phyloP scores from a whole-genome alignment of 2,329 filamentous ascomycete species.

The Thielaviopsis ethacetica region DNA sequence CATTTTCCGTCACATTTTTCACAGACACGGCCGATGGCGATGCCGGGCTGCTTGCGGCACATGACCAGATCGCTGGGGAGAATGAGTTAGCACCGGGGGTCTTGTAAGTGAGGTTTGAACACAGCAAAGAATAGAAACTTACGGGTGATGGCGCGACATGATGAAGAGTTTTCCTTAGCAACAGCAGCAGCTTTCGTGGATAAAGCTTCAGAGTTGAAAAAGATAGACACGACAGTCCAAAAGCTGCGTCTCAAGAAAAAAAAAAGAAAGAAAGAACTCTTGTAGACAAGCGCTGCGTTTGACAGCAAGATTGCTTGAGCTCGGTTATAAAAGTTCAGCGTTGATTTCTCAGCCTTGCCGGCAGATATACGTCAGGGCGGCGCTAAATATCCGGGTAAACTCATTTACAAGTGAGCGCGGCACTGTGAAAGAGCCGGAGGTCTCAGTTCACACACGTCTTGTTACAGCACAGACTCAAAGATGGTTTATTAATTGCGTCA shows the following conservation, averaged over 20 bases:
- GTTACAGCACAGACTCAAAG: too few relatives aligned
- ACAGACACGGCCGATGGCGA: constrained; percentile 95
- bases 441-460: background rate
- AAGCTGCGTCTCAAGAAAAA: background rate
- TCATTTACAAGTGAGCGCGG: background rate
- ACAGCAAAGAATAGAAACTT: constrained; percentile 22
- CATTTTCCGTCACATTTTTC: constrained; percentile 99
- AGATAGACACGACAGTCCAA: too few relatives aligned
- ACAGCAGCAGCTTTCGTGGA: background rate
- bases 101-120: too few relatives aligned
- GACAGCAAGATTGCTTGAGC: background rate
- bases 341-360: constrained; percentile 7
- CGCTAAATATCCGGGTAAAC: constrained; percentile 4
- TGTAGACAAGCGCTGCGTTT: background rate
- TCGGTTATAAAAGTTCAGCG: too few relatives aligned
- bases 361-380: background rate
- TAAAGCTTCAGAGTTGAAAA: background rate
- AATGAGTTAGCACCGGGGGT: background rate
- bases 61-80: constrained; percentile 73
- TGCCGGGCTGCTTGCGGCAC: constrained; percentile 97
- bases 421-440: background rate
- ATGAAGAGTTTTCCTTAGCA: constrained; percentile 15
- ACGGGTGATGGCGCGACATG: constrained; percentile 93
- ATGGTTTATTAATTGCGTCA: too few relatives aligned
- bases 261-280: background rate